Evolutionary conservation across 2,329 filamentous ascomycete species (phyloP).

Genomic region (Epichloe amarillans): DNA sequence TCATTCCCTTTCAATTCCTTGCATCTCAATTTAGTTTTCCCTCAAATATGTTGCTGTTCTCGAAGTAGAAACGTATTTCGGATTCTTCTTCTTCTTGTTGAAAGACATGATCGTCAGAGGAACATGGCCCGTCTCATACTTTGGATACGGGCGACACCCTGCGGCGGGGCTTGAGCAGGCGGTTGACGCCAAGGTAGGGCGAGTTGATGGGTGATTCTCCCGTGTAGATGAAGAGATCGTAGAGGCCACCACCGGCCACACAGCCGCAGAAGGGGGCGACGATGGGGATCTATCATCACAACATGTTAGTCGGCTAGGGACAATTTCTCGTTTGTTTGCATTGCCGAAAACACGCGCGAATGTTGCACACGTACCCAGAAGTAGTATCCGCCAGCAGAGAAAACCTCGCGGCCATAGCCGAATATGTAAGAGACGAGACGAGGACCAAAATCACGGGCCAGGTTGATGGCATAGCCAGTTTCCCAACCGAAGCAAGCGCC

Average conservation of each 20-base stretch:
- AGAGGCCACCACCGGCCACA: conserved; percentile 50
- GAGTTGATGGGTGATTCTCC: conserved; percentile 59
- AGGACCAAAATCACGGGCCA: conserved; percentile 60
- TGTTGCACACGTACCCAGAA: conserved; percentile 44
- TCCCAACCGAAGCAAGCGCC: conserved; percentile 64
- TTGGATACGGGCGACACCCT: conserved; percentile 21
- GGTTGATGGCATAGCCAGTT: conserved; percentile 63
- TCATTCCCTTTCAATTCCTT: too few species aligned
- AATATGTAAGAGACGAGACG: conserved; percentile 52
- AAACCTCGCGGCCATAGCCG: conserved; percentile 55
- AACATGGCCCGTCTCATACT: conserved; percentile 7
- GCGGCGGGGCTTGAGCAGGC: conserved; percentile 25
- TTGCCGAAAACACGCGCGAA: too few species aligned
- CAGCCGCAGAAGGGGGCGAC: conserved; percentile 55
- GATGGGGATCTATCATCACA: conserved; percentile 50
- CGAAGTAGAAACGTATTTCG: too few species aligned
- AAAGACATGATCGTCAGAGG: not conserved
- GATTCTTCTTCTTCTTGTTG: not conserved
- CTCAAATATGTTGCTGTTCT: too few species aligned
- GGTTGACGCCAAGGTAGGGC: conserved; percentile 48
- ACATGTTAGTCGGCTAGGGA: conserved; percentile 2
- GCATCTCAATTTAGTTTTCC: too few species aligned
- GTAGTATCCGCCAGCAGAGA: conserved; percentile 54
- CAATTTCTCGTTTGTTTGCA: not conserved
- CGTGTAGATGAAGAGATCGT: conserved; percentile 56